Evolutionary conservation across 257 asterid genomes (phyloP), one percentile per base, ranked within the genome.

Genomic region (Nicotiana sylvestris): DNA sequence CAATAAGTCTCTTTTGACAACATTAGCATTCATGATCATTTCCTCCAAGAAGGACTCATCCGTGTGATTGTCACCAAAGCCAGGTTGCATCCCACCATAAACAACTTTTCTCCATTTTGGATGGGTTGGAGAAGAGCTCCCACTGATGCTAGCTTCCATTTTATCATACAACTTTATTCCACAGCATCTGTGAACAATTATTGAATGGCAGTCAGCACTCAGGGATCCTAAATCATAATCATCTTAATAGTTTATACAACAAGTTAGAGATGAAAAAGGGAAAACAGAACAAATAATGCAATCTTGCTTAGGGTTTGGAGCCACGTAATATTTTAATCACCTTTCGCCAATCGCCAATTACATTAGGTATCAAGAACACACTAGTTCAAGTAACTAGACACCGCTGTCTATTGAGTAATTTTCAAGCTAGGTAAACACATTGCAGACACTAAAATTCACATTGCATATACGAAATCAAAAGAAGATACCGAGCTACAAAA

Each of bases 11-110:
- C 98, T 78, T 82, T 93, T 94, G 82, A 96, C 98, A 65, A 94
- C 98, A 78, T 91, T 96, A 83, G 98, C 98, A 72, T 96, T 96
- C 99, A 94, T 96, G 56, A 96, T 95, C 99, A 96, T 96, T 51
- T 90, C 95, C 84, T 90, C 95, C 8, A 96, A 88, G 90, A 96
- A 94, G 65, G 99, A 89, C 2, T 93, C 98, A 80, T 90, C 99
- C 0, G 98, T 93, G 88, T 92, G 94, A 81, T 96, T 96, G 89
- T 96, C 98, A 53, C 91, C 97, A 72, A 86, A 96, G 33, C 98
- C 99, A 6, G 94, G 99, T 82, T 92, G 99, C 97, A 90, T 91
- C 61, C 99, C 99, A 67, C 98, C 98, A 66, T 91, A 96, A 30
- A 97, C 97, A 84, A 94, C 93, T 90, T 93, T 96, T 81, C 90